phyloP scores from a whole-genome alignment of 2,329 filamentous ascomycete genomes.

The Thelonectria discophora region DNA sequence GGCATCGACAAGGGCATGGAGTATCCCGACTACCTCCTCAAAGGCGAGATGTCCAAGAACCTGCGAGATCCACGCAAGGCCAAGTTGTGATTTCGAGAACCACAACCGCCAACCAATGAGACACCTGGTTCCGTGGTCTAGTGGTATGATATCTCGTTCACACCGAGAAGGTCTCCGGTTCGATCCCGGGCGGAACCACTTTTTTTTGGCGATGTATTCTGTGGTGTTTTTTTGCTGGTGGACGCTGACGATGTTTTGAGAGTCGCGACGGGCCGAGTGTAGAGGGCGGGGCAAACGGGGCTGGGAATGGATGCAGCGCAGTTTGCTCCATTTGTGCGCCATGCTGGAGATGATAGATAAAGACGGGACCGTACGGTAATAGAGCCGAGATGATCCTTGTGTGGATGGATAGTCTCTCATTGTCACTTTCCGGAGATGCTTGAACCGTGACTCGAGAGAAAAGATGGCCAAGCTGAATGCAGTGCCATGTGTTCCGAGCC shows the following conservation, averaged over 20 bases:
- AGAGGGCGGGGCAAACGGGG: not conserved
- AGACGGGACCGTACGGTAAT: not conserved
- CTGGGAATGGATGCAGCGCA: not conserved
- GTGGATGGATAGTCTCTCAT: not conserved
- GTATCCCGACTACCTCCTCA: conserved; percentile 62
- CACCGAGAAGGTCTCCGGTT: conserved; percentile 28
- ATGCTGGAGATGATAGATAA: not conserved
- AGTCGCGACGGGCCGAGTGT: not conserved
- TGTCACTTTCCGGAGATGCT: not conserved
- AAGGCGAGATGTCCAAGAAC: conserved; percentile 46
- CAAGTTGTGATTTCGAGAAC: conserved; percentile 49
- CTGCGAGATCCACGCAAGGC: conserved; percentile 49
- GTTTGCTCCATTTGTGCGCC: not conserved
- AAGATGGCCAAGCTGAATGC: not conserved
- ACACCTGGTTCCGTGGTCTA: not conserved
- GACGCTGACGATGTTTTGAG: not conserved
- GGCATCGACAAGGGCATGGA: conserved; percentile 58
- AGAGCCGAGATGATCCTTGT: not conserved
- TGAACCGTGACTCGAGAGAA: not conserved
- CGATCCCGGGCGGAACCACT: conserved; percentile 26
- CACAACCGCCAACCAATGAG: conserved; percentile 1
- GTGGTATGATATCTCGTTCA: conserved; percentile 20
- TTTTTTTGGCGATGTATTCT: not conserved
- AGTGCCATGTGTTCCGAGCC: not conserved
- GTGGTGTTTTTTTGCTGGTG: not conserved